A percentile compares a stretch with the other conserved stretches of the same genome.
phyloP scores from a whole-genome alignment of 352 stramenopile species.

The Phytophthora cactorum region DNA sequence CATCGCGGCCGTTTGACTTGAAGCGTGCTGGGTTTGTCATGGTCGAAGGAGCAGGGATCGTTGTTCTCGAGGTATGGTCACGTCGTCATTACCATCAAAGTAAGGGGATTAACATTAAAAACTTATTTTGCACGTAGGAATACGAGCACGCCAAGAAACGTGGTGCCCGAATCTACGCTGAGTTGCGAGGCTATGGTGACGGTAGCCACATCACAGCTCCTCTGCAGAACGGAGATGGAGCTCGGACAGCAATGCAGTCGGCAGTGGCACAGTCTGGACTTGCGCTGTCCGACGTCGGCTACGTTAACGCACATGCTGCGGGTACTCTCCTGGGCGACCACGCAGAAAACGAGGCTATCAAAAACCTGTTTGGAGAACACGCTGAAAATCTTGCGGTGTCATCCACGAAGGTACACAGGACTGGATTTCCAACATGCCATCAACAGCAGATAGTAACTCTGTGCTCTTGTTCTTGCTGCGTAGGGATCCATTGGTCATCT shows the following conservation, averaged over 20 bases:
- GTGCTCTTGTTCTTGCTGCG: background rate
- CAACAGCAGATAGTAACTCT: background rate
- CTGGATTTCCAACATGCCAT: background rate
- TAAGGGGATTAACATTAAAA: too few species aligned
- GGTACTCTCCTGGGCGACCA: slow-evolving; percentile 97
- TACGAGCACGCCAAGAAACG: slow-evolving; percentile 93
- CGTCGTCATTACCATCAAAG: too few species aligned
- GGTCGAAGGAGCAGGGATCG: slow-evolving; percentile 80
- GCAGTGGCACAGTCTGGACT: slow-evolving; percentile 86
- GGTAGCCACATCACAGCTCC: slow-evolving; percentile 93
- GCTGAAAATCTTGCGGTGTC: slow-evolving; percentile 67
- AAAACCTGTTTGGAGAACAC: slow-evolving; percentile 78
- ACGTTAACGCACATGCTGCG: slow-evolving; percentile 98
- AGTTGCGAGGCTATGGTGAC: slow-evolving; percentile 96
- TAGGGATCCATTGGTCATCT: slow-evolving; percentile 94
- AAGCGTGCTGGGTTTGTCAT: slow-evolving; percentile 98
- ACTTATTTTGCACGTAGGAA: slow-evolving; percentile 45
- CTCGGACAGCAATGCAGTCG: slow-evolving; percentile 90
- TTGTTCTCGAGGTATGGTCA: slow-evolving; percentile 59
- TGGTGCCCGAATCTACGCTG: slow-evolving; percentile 93
- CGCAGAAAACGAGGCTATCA: slow-evolving; percentile 93
- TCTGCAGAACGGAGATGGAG: slow-evolving; percentile 69
- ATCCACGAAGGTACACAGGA: slow-evolving; percentile 71
- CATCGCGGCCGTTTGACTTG: slow-evolving; percentile 96
- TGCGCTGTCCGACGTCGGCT: slow-evolving; percentile 89